Conservation (phyloP, 2,329 filamentous ascomycete species). For the Emergomyces orientalis region DNA sequence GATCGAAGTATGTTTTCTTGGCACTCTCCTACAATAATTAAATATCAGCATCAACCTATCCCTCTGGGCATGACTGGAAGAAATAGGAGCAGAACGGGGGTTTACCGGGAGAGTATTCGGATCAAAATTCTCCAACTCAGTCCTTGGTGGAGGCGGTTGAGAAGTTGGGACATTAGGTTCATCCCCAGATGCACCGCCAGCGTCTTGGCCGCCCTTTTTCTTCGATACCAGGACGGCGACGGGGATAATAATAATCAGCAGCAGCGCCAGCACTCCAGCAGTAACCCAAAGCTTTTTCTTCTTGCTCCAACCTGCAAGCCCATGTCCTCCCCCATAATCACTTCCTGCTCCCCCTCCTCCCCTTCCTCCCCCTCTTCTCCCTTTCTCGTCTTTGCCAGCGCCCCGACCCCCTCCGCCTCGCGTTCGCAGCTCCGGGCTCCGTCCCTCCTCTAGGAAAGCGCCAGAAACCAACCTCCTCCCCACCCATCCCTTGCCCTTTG, state of each 20-base stretch:
- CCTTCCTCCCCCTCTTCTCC: slow-evolving; percentile 39
- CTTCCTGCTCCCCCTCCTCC: slow-evolving; percentile 21
- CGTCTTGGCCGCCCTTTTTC: slow-evolving; percentile 36
- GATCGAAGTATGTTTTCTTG: slow-evolving; percentile 71
- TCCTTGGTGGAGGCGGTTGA: slow-evolving; percentile 27
- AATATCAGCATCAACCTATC: slow-evolving; percentile 11
- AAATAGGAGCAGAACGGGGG: not conserved
- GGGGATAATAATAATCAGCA: slow-evolving; percentile 58
- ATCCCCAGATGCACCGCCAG: slow-evolving; percentile 18
- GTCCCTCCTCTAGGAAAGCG: slow-evolving; percentile 59
- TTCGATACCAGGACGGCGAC: slow-evolving; percentile 58
- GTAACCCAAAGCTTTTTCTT: slow-evolving; percentile 46
- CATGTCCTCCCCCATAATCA: slow-evolving; percentile 31
- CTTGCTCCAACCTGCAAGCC: slow-evolving; percentile 31
- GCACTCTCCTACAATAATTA: slow-evolving; percentile 40
- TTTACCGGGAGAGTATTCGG: slow-evolving; percentile 50
- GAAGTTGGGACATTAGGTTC: slow-evolving; percentile 20
- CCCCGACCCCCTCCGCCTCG: slow-evolving; percentile 37
- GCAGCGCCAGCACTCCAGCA: slow-evolving; percentile 43
- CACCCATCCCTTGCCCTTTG: slow-evolving; percentile 20
- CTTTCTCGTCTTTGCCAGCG: slow-evolving; percentile 42
- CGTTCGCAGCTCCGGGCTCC: slow-evolving; percentile 42
- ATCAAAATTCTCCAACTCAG: slow-evolving; percentile 46
- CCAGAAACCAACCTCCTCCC: slow-evolving; percentile 61
- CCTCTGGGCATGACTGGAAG: not conserved